phyloP scores from a whole-genome alignment of 148 eudicot species.

The Camellia granthamiana region DNA sequence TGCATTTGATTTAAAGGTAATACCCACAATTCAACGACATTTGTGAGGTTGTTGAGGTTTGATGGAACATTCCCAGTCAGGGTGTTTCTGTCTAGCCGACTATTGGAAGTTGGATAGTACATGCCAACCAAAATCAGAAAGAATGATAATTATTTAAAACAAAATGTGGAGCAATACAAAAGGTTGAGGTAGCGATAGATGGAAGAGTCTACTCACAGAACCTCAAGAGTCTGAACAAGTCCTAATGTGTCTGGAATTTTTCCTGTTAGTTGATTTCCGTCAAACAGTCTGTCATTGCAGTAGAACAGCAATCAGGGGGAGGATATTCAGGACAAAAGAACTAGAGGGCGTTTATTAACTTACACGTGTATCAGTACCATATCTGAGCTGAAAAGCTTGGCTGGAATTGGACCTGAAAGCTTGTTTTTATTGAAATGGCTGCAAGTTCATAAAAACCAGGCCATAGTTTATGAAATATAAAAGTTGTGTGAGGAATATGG shows the following conservation, averaged over 20 bases:
- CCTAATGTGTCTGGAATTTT: conserved; percentile 66
- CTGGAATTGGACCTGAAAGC: conserved; percentile 75
- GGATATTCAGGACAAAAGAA: background rate
- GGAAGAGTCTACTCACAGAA: conserved; percentile 59
- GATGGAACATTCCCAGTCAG: conserved; percentile 59
- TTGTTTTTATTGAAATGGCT: conserved; percentile 91
- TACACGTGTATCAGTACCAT: conserved; percentile 82
- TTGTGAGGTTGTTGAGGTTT: conserved; percentile 75
- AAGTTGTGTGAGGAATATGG: background rate
- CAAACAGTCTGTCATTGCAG: conserved; percentile 53
- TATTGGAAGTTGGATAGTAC: conserved; percentile 26
- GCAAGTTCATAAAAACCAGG: conserved; percentile 22
- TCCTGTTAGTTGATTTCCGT: conserved; percentile 70
- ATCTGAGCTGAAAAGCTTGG: conserved; percentile 59
- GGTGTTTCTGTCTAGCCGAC: conserved; percentile 79
- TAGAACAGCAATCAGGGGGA: background rate
- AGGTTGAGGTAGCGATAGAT: background rate
- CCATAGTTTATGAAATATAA: background rate
- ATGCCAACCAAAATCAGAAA: background rate
- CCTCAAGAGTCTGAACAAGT: conserved; percentile 72
- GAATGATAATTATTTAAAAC: background rate
- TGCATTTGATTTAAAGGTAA: background rate
- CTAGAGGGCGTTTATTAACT: conserved; percentile 22
- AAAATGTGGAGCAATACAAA: background rate
- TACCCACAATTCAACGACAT: conserved; percentile 65